These are phyloP conservation scores for Solanum gracilifrons DNA, from an alignment of 257 asterid species.

Conservation along the genomic window DNA sequence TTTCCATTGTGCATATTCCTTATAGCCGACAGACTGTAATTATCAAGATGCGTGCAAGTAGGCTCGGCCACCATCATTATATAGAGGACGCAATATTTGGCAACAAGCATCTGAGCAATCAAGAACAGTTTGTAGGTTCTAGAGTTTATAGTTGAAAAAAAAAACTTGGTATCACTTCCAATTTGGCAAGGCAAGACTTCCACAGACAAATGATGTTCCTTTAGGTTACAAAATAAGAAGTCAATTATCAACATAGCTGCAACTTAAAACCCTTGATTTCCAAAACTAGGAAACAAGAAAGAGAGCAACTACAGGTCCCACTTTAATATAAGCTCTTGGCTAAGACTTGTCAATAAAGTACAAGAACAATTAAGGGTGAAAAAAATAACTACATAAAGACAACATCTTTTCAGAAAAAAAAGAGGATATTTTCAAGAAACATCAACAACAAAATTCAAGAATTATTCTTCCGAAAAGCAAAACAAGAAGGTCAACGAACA, in stretches of 20 bases:
- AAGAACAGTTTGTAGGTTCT: not conserved
- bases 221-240: not conserved
- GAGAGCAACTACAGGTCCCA: not conserved
- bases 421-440: not conserved
- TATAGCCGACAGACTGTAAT: not conserved
- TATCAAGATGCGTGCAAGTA: not conserved
- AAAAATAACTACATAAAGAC: not conserved
- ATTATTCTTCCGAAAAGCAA: not conserved
- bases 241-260: not conserved
- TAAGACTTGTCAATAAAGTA: not conserved
- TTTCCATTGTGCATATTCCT: not conserved
- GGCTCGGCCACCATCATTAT: not conserved
- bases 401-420: not conserved
- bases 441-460: not conserved
- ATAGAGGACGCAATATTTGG: not conserved
- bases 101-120: not conserved
- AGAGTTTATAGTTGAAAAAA: not conserved
- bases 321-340: not conserved
- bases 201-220: not conserved
- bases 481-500: not conserved
- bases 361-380: not conserved
- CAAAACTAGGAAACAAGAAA: not conserved
- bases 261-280: not conserved
- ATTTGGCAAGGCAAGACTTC: not conserved
- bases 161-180: not conserved